Conservation (phyloP, 495 filamentous ascomycete genomes). For the Penicillium fimorum region DNA sequence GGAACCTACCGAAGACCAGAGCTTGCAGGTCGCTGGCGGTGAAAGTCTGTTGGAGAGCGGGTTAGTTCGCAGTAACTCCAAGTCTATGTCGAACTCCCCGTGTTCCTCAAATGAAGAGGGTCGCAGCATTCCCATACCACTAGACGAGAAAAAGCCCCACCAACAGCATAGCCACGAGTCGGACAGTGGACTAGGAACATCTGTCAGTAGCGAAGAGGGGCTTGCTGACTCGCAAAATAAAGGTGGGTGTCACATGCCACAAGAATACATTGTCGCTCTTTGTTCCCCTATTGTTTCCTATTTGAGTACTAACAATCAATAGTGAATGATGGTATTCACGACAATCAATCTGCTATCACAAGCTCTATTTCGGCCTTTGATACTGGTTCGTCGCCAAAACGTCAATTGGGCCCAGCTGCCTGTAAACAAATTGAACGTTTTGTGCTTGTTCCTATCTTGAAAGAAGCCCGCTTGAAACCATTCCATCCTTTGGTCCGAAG, state of each 20-base stretch:
- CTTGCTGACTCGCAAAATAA: constrained; percentile 23
- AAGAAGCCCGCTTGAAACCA: constrained; percentile 59
- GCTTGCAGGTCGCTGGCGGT: neutral
- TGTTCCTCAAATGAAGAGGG: constrained; percentile 1
- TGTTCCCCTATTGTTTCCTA: neutral
- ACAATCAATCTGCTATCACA: constrained; percentile 45
- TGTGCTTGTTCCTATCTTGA: constrained; percentile 57
- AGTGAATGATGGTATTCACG: constrained; percentile 31
- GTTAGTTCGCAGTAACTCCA: neutral
- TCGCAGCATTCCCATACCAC: constrained; percentile 1
- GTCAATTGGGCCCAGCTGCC: constrained; percentile 49
- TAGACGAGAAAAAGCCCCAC: constrained; percentile 19
- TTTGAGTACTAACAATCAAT: constrained; percentile 8
- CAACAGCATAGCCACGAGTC: constrained; percentile 41
- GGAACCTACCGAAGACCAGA: constrained; percentile 31
- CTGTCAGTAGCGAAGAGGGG: constrained; percentile 40
- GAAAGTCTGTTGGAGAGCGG: neutral
- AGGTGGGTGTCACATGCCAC: constrained; percentile 13
- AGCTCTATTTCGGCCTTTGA: constrained; percentile 37
- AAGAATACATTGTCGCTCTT: neutral
- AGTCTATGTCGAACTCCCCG: constrained; percentile 5
- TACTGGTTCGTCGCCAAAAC: constrained; percentile 26
- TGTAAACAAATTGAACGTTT: constrained; percentile 55
- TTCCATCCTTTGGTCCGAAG: constrained; percentile 76
- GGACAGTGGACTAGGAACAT: constrained; percentile 58